These are phyloP conservation scores for Coemansia sp. DNA, from an alignment of 371 early-diverging fungal genomes.

Conservation along the genomic window DNA sequence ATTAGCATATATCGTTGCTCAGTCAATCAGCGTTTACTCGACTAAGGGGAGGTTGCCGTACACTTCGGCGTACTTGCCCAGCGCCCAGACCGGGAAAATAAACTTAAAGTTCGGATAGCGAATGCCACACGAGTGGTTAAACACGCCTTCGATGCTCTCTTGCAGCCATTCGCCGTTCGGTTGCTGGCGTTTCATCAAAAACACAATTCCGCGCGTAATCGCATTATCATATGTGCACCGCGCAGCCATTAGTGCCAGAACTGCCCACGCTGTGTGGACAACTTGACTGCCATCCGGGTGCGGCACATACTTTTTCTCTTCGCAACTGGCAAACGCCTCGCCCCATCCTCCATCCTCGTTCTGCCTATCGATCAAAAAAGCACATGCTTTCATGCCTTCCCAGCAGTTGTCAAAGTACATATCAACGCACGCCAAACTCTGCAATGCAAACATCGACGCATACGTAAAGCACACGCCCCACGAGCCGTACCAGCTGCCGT, in stretches of 20 bases:
- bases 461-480: conserved; percentile 99
- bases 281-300: conserved; percentile 72
- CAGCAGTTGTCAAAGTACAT: conserved; percentile 78
- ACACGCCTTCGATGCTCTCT: conserved; percentile 96
- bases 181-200: conserved; percentile 83
- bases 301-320: conserved; percentile 43
- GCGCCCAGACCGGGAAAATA: conserved; percentile 92
- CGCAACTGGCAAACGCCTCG: conserved; percentile 77
- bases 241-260: conserved; percentile 87
- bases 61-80: conserved; percentile 80
- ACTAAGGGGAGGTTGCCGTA: conserved; percentile 59
- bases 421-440: conserved; percentile 82
- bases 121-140: conserved; percentile 93
- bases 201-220: conserved; percentile 72
- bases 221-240: conserved; percentile 75
- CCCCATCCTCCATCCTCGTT: conserved; percentile 96
- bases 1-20: too few species aligned
- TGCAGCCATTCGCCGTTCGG: conserved; percentile 93
- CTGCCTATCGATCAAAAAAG: conserved; percentile 86
- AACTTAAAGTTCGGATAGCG: conserved; percentile 96
- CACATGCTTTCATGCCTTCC: conserved; percentile 72
- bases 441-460: conserved; percentile 92
- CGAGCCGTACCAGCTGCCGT: conserved; percentile 94
- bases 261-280: conserved; percentile 87
- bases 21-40: neutral